phyloP scores from a whole-genome alignment of 176 grass and related monocot species.

The Rhynchospora tenuis region DNA sequence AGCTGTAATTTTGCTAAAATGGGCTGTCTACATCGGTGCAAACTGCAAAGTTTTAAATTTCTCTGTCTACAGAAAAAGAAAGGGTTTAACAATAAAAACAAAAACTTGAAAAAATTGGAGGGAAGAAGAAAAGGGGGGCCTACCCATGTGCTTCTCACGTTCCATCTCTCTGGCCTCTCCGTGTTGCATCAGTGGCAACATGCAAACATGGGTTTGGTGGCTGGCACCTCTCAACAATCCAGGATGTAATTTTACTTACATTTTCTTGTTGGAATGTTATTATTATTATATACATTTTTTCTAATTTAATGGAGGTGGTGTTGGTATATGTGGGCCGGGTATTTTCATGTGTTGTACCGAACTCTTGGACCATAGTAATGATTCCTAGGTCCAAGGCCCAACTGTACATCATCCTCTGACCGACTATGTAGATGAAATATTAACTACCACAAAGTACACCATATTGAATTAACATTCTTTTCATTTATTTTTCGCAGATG shows the following conservation, averaged over 20 bases:
- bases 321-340: background rate
- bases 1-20: slow-evolving; percentile 15
- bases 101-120: background rate
- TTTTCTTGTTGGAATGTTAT: background rate
- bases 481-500: background rate
- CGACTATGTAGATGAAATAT: background rate
- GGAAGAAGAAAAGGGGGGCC: background rate
- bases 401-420: background rate
- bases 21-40: slow-evolving; percentile 25
- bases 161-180: background rate
- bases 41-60: background rate
- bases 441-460: background rate
- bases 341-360: slow-evolving; percentile 5
- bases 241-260: background rate
- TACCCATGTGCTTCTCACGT: slow-evolving; percentile 15
- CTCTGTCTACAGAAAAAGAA: background rate
- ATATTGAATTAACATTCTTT: background rate
- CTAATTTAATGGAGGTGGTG: slow-evolving; percentile 3
- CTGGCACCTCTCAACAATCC: slow-evolving; percentile 1
- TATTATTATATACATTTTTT: background rate
- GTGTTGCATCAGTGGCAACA: slow-evolving; percentile 23
- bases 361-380: background rate
- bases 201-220: slow-evolving; percentile 24
- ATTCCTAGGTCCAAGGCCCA: slow-evolving; percentile 5
- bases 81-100: background rate